Evolutionary conservation across 2,329 filamentous ascomycete genomes (phyloP).

Genomic region (Aspergillus sp.): DNA sequence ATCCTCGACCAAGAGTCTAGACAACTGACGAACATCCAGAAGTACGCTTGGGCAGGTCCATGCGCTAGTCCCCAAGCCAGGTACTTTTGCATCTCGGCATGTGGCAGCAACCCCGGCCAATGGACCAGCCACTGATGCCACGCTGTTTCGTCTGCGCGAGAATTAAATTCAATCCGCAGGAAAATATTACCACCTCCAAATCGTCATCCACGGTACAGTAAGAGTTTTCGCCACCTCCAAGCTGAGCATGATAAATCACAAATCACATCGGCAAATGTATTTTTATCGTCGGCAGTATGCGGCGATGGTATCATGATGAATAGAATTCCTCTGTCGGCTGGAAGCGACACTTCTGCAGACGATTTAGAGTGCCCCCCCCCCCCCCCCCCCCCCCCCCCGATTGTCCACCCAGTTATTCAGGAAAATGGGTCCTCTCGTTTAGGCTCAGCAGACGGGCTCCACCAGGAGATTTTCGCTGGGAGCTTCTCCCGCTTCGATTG

Average conservation of each 20-base stretch:
- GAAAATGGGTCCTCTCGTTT: slow-evolving; percentile 15
- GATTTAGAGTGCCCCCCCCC: neutral
- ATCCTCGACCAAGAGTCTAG: neutral
- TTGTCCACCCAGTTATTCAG: neutral
- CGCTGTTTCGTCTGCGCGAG: slow-evolving; percentile 13
- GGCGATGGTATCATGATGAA: neutral
- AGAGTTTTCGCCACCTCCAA: slow-evolving; percentile 12
- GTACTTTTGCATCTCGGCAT: slow-evolving; percentile 9
- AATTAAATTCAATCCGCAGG: neutral
- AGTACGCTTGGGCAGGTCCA: neutral
- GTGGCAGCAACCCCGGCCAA: slow-evolving; percentile 10
- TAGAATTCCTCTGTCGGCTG: neutral
- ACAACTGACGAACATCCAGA: neutral
- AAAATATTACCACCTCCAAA: slow-evolving; percentile 1
- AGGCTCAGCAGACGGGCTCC: slow-evolving; percentile 23
- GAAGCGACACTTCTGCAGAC: neutral
- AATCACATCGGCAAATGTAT: slow-evolving; percentile 14
- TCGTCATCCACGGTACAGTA: slow-evolving; percentile 8
- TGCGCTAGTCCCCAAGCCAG: neutral
- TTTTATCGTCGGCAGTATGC: neutral
- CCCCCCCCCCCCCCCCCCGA: too few relatives aligned
- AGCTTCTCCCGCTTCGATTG: slow-evolving; percentile 41
- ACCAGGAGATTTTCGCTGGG: slow-evolving; percentile 32
- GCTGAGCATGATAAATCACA: slow-evolving; percentile 7
- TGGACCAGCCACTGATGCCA: slow-evolving; percentile 16